phyloP scores from a whole-genome alignment of 371 early-diverging fungal genomes.

The Entomophthora muscae region DNA sequence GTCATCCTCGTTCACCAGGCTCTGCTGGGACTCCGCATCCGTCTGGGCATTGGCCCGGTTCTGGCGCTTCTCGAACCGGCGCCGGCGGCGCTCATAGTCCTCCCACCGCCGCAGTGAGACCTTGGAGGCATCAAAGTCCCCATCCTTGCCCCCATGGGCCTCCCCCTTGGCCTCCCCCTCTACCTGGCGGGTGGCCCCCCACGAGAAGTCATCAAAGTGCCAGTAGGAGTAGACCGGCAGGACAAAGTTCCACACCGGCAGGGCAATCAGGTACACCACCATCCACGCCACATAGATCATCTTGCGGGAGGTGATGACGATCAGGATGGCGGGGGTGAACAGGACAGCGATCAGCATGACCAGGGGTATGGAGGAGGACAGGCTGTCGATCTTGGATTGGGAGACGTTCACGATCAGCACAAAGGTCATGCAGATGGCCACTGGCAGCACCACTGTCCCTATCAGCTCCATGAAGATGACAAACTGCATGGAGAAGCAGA shows the following conservation, averaged over 20 bases:
- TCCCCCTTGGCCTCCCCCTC: conserved; percentile 68
- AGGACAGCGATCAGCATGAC: conserved; percentile 45
- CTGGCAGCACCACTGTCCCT: conserved; percentile 67
- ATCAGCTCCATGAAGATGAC: conserved; percentile 72
- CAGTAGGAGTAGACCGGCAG: conserved; percentile 94
- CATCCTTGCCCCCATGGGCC: conserved; percentile 54
- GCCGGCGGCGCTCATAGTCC: conserved; percentile 61
- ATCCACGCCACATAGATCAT: conserved; percentile 81
- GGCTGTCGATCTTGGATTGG: conserved; percentile 12
- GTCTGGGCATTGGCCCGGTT: neutral
- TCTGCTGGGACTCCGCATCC: neutral
- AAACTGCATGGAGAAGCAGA: conserved; percentile 82
- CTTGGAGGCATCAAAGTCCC: conserved; percentile 45
- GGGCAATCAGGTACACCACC: conserved; percentile 66
- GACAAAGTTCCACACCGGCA: conserved; percentile 91
- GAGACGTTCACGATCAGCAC: conserved; percentile 28
- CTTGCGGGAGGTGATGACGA: conserved; percentile 78
- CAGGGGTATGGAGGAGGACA: conserved; percentile 40
- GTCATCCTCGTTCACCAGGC: neutral
- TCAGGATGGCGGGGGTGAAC: conserved; percentile 72
- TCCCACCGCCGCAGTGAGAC: conserved; percentile 73
- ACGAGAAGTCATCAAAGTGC: conserved; percentile 98
- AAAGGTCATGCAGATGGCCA: conserved; percentile 57
- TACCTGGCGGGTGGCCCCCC: conserved; percentile 90
- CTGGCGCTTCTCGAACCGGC: conserved; percentile 18